Percentiles rank a stretch among this genome's conserved stretches.
Evolutionary conservation across 805 yeast species (phyloP).

Genomic region (Barnettozyma botsteinii): DNA sequence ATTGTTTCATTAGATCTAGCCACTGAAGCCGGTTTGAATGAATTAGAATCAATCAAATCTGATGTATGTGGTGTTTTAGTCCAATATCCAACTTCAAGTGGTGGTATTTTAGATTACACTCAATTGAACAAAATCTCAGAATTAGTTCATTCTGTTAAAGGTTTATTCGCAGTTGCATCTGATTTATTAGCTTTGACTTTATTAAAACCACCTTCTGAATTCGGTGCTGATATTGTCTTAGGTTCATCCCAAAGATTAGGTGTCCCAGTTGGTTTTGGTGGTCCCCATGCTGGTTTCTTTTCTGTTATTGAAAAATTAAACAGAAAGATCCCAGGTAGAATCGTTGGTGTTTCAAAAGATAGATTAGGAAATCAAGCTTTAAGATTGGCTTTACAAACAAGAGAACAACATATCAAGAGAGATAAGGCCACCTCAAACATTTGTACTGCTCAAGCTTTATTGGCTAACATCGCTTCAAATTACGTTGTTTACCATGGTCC

Average conservation of each 20-base stretch:
- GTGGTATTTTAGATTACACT: constrained; percentile 46
- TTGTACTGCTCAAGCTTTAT: constrained; percentile 94
- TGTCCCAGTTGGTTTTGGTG: constrained; percentile 97
- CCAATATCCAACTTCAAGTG: constrained; percentile 90
- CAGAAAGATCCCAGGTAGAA: constrained; percentile 94
- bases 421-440: constrained; percentile 97
- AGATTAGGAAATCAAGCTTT: constrained; percentile 85
- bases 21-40: constrained; percentile 33
- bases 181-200: constrained; percentile 87
- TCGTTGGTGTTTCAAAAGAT: constrained; percentile 90
- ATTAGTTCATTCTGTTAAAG: constrained; percentile 63
- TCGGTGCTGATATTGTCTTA: constrained; percentile 88
- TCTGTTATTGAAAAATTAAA: constrained; percentile 77
- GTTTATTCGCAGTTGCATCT: constrained; percentile 79
- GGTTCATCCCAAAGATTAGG: constrained; percentile 96
- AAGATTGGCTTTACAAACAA: constrained; percentile 91
- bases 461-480: constrained; percentile 93
- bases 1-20: constrained; percentile 52
- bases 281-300: constrained; percentile 98
- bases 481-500: constrained; percentile 97
- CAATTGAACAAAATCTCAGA: constrained; percentile 54
- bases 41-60: constrained; percentile 29
- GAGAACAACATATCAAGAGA: constrained; percentile 97
- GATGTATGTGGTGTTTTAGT: constrained; percentile 74
- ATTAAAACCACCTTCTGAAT: constrained; percentile 74